Conservation (phyloP, 2,329 filamentous ascomycete genomes). For the Phialophora tarda region DNA sequence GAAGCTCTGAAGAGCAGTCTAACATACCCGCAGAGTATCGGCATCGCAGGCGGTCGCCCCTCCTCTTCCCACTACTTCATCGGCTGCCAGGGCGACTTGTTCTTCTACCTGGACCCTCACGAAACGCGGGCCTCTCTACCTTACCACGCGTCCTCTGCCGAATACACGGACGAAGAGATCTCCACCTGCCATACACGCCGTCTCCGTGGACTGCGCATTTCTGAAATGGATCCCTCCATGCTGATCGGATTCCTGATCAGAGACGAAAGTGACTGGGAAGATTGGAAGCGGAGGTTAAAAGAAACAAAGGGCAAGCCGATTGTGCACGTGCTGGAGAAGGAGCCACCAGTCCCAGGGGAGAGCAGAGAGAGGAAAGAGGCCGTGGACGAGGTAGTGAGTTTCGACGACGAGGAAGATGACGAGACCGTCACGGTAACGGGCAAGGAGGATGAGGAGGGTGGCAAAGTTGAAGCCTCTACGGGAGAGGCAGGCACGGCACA, state of each 20-base stretch:
- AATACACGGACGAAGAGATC: constrained; percentile 70
- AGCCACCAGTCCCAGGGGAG: constrained; percentile 61
- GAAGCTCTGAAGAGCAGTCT: constrained; percentile 85
- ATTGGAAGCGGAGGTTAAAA: constrained; percentile 78
- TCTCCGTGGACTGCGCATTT: constrained; percentile 78
- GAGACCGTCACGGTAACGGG: constrained; percentile 37
- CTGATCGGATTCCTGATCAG: constrained; percentile 89
- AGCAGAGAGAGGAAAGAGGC: constrained; percentile 70
- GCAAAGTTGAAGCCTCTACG: background rate
- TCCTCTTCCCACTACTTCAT: constrained; percentile 85
- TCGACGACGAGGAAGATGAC: constrained; percentile 70
- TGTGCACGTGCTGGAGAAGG: constrained; percentile 78
- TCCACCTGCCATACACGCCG: constrained; percentile 86
- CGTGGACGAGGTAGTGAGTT: constrained; percentile 85
- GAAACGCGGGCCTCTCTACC: constrained; percentile 77
- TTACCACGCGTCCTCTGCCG: constrained; percentile 60
- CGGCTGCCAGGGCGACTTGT: constrained; percentile 72
- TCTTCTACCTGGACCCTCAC: constrained; percentile 97
- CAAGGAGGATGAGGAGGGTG: constrained; percentile 22
- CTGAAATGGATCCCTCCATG: constrained; percentile 98
- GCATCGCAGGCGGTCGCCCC: constrained; percentile 92
- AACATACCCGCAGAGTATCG: constrained; percentile 89
- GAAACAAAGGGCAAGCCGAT: constrained; percentile 81
- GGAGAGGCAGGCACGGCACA: background rate
- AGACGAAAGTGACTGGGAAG: constrained; percentile 79